Percentiles rank a stretch among this genome's conserved stretches.
phyloP scores from a whole-genome alignment of 2,329 filamentous ascomycete genomes.

The Aspergillus sp. region DNA sequence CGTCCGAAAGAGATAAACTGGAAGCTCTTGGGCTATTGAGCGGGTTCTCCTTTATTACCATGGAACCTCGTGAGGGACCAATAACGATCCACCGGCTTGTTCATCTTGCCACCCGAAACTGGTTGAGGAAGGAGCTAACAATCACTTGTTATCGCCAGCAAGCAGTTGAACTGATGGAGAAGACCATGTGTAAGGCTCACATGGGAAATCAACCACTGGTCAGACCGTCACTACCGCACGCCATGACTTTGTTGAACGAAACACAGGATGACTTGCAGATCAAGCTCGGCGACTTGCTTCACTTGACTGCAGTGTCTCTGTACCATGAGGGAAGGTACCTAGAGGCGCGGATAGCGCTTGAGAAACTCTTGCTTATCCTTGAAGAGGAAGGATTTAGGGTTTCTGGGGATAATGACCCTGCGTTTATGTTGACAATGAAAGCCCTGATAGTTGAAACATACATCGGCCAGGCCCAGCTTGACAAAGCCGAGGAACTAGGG shows the following conservation, averaged over 20 bases:
- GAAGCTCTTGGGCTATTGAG: slow-evolving; percentile 29
- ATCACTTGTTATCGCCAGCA: not conserved
- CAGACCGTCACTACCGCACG: slow-evolving; percentile 26
- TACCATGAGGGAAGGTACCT: no score
- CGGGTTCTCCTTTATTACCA: slow-evolving; percentile 27
- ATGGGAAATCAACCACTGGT: slow-evolving; percentile 20
- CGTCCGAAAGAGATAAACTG: slow-evolving; percentile 6
- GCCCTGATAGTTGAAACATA: not conserved
- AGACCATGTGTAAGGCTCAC: no score
- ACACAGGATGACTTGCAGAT: slow-evolving; percentile 3
- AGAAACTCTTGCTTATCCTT: no score
- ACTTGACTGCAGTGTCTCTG: no score
- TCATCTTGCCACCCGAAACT: slow-evolving; percentile 33
- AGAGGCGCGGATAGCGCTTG: no score
- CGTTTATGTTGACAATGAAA: no score
- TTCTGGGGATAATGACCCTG: no score
- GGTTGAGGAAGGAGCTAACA: no score
- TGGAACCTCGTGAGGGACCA: not conserved
- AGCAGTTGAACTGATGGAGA: slow-evolving; percentile 11
- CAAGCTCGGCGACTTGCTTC: not conserved
- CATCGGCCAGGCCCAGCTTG: not conserved
- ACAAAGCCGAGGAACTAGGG: slow-evolving; percentile 9
- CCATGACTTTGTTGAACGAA: slow-evolving; percentile 5
- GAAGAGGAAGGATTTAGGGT: no score
- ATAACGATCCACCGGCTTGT: slow-evolving; percentile 37